Evolutionary conservation across 2,329 filamentous ascomycete genomes (phyloP).

Genomic region (Pseudofabraea citricarpa): DNA sequence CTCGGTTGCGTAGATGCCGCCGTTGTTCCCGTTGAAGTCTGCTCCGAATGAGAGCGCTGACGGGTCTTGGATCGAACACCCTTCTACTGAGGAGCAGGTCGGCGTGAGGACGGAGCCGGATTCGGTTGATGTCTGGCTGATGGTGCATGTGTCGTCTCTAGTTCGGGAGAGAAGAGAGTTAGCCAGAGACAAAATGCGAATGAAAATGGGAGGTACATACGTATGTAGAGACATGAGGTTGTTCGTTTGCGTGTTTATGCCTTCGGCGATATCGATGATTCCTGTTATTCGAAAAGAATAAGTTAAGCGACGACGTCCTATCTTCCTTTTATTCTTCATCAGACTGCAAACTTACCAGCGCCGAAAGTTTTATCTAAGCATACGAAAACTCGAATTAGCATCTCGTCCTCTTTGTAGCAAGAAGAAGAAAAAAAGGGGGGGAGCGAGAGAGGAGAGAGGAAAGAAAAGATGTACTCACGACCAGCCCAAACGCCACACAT

Average conservation of each 20-base stretch:
- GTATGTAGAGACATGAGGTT: constrained; percentile 43
- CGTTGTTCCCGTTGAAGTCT: constrained; percentile 42
- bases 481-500: constrained; percentile 44
- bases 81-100: constrained; percentile 5
- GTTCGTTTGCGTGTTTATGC: constrained; percentile 36
- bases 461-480: too few species aligned
- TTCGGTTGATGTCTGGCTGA: background rate
- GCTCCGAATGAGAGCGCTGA: constrained; percentile 39
- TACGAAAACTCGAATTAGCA: too few species aligned
- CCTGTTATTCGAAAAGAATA: too few species aligned
- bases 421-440: too few species aligned
- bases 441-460: too few species aligned
- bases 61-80: constrained; percentile 32
- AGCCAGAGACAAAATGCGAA: constrained; percentile 40
- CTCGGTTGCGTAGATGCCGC: constrained; percentile 41
- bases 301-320: too few species aligned
- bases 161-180: too few species aligned
- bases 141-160: background rate
- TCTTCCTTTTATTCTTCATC: too few species aligned
- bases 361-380: too few species aligned
- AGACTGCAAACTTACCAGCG: too few species aligned
- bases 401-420: too few species aligned
- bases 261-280: constrained; percentile 37
- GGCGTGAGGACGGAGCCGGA: background rate
- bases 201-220: constrained; percentile 20